These are phyloP conservation scores for Petunia hybrid DNA, from an alignment of 305 asterid genomes.

Conservation along the genomic window DNA sequence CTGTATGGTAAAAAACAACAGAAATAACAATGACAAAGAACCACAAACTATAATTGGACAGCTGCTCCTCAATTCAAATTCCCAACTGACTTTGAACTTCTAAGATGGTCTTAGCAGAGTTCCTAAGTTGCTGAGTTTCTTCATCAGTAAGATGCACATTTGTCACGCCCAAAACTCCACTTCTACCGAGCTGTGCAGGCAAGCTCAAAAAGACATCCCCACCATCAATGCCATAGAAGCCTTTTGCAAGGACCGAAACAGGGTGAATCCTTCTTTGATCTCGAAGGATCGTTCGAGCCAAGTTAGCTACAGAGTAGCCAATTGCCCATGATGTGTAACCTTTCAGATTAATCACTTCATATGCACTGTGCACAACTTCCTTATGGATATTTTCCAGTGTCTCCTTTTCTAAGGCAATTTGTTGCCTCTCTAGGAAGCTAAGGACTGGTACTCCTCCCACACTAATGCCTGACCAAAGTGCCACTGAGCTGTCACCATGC, in stretches of 20 bases:
- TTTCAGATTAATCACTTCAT: slow-evolving; percentile 77
- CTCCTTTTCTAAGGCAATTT: slow-evolving; percentile 73
- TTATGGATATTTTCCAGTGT: slow-evolving; percentile 71
- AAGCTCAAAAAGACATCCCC: slow-evolving; percentile 81
- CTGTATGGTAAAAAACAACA: not conserved
- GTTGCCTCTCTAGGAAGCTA: slow-evolving; percentile 68
- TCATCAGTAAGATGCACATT: slow-evolving; percentile 80
- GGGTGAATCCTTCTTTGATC: slow-evolving; percentile 89
- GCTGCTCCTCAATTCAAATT: slow-evolving; percentile 40
- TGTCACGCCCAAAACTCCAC: slow-evolving; percentile 77
- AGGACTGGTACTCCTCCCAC: slow-evolving; percentile 88
- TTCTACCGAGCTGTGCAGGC: slow-evolving; percentile 79
- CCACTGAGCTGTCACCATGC: slow-evolving; percentile 93
- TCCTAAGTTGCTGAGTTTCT: slow-evolving; percentile 65
- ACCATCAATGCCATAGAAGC: slow-evolving; percentile 63
- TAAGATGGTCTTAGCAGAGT: slow-evolving; percentile 69
- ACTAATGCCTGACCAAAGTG: slow-evolving; percentile 92
- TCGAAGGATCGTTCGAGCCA: slow-evolving; percentile 73
- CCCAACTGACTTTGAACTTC: slow-evolving; percentile 76
- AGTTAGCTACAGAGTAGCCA: slow-evolving; percentile 82
- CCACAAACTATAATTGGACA: not conserved
- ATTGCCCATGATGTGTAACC: slow-evolving; percentile 98
- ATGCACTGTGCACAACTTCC: slow-evolving; percentile 77
- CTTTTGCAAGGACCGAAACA: slow-evolving; percentile 80
- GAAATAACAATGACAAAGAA: too few species aligned